Evolutionary conservation across 306 rosid species (phyloP).

Genomic region (Prunus campanulata): DNA sequence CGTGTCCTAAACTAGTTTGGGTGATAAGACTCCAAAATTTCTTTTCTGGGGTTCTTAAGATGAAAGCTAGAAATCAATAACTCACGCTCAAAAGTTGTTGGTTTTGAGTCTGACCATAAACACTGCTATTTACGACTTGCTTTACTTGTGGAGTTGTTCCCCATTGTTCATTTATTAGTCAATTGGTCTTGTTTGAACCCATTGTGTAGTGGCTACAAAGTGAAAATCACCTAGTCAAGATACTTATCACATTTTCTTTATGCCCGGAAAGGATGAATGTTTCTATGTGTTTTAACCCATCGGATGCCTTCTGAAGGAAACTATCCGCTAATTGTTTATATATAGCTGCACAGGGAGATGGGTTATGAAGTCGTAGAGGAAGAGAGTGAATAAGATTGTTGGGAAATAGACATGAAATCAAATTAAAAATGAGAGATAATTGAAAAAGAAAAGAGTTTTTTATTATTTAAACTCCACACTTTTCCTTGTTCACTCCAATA

Average conservation of each 20-base stretch:
- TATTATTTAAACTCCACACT: too few relatives aligned
- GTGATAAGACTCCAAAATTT: not conserved
- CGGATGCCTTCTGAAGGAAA: not conserved
- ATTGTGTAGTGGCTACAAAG: not conserved
- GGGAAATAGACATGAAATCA: too few relatives aligned
- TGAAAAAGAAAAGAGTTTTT: too few relatives aligned
- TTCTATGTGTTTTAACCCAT: not conserved
- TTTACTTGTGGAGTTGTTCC: not conserved
- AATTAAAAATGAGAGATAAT: too few relatives aligned
- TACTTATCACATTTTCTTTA: not conserved
- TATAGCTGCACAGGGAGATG: not conserved
- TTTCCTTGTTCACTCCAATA: too few relatives aligned
- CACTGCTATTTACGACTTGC: not conserved
- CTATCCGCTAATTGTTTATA: conserved; percentile 22
- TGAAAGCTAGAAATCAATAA: not conserved
- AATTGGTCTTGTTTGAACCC: not conserved
- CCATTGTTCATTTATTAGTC: not conserved
- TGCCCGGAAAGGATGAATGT: not conserved
- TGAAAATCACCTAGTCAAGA: not conserved
- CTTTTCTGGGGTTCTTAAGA: not conserved
- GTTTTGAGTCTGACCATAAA: not conserved
- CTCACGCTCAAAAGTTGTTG: not conserved
- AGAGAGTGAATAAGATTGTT: too few relatives aligned
- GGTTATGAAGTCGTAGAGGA: too few relatives aligned
- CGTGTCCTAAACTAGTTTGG: not conserved